phyloP scores from a whole-genome alignment of 139 green algal species.

The Gonium pectorale region DNA sequence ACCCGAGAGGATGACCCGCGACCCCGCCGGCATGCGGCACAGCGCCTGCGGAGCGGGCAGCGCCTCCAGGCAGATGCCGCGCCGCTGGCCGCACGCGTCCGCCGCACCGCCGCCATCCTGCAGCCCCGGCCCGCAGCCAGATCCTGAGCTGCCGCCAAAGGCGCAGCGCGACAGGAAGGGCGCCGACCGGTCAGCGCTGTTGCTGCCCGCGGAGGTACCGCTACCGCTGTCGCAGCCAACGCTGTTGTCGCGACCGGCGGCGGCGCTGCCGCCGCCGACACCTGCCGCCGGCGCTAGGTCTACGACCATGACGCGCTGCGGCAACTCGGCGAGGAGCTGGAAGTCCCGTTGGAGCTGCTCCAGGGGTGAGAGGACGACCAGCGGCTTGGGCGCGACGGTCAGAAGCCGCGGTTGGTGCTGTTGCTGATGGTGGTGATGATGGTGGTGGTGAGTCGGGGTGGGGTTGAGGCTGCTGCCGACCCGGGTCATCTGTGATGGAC shows the following conservation, averaged over 20 bases:
- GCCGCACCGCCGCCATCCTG: neutral
- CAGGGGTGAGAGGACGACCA: constrained; percentile 28
- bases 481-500: no score
- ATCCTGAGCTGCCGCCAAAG: neutral
- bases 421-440: no score
- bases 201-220: no score
- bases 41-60: constrained; percentile 5
- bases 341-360: constrained; percentile 7
- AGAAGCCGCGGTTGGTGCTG: no score
- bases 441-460: no score
- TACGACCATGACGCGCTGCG: constrained; percentile 4
- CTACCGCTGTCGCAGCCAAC: neutral
- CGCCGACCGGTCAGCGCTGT: no score
- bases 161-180: no score
- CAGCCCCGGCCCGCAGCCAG: neutral
- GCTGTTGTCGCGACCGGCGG: no score
- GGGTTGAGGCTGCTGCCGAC: no score
- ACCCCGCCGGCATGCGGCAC: neutral
- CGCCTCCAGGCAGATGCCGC: no score
- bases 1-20: constrained; percentile 37
- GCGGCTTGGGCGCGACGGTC: no score
- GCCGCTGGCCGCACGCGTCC: neutral
- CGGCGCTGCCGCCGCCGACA: neutral
- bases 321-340: neutral
- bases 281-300: neutral